phyloP scores from a whole-genome alignment of 2,329 filamentous ascomycete species.

The Allantophomopsis cytisporea region DNA sequence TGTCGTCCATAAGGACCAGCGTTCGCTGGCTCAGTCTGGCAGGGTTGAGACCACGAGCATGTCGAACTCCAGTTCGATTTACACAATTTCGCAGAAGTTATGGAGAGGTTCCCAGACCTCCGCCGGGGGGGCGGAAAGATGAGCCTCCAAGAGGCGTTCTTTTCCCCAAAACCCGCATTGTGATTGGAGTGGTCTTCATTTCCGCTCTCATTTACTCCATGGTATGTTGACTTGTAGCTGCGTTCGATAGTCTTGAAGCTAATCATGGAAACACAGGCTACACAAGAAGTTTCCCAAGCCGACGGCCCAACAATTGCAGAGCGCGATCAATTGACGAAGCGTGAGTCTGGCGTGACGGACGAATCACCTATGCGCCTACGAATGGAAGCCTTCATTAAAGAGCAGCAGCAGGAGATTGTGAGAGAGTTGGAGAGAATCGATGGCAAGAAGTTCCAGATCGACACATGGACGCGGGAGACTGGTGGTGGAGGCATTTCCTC shows the following conservation, averaged over 20 bases:
- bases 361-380: conserved; percentile 90
- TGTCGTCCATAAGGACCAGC: too few species aligned
- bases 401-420: conserved; percentile 83
- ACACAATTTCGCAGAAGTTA: conserved; percentile 10
- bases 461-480: conserved; percentile 77
- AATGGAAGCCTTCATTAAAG: conserved; percentile 94
- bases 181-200: conserved; percentile 32
- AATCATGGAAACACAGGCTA: conserved; percentile 10
- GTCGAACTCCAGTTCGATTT: conserved; percentile 3
- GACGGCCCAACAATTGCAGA: conserved; percentile 68
- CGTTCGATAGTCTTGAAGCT: too few species aligned
- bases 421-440: conserved; percentile 72
- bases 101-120: conserved; percentile 3
- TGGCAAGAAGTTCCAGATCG: conserved; percentile 65
- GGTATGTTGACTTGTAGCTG: conserved; percentile 17
- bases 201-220: conserved; percentile 34
- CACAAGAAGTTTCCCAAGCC: conserved; percentile 23
- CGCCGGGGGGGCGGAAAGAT: conserved; percentile 1
- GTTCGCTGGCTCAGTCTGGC: too few species aligned
- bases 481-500: conserved; percentile 91
- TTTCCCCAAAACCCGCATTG: conserved; percentile 30
- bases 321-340: conserved; percentile 68
- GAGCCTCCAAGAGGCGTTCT: conserved; percentile 16
- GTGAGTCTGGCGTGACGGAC: conserved; percentile 59
- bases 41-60: not conserved